These are phyloP conservation scores for Allantophomopsis lycopodina DNA, from an alignment of 2,329 filamentous ascomycete species.

Conservation along the genomic window DNA sequence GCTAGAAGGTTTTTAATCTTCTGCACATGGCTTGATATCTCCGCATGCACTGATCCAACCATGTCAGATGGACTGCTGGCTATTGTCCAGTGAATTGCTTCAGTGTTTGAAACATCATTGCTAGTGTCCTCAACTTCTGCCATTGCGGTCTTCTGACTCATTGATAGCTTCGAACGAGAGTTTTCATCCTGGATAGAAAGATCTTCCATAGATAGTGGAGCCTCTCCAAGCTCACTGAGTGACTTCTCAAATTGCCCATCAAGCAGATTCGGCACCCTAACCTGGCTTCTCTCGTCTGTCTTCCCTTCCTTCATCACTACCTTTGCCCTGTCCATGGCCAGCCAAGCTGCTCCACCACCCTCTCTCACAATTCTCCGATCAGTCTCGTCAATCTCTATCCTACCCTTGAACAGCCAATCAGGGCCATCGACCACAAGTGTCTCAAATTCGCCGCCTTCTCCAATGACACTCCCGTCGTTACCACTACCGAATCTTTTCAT, in stretches of 20 bases:
- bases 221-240: not conserved
- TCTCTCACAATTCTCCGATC: constrained; percentile 42
- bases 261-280: constrained; percentile 46
- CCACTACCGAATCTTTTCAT: constrained; percentile 54
- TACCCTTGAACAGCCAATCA: constrained; percentile 52
- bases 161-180: not conserved
- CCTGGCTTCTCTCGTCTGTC: not conserved
- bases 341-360: constrained; percentile 65
- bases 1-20: not conserved
- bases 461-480: constrained; percentile 59
- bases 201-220: not conserved
- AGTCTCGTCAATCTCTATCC: constrained; percentile 45
- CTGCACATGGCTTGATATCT: not conserved
- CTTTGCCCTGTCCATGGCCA: constrained; percentile 43
- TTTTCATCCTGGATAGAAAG: constrained; percentile 1
- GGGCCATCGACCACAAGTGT: constrained; percentile 81
- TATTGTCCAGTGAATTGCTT: too few species aligned
- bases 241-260: constrained; percentile 41
- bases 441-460: constrained; percentile 94
- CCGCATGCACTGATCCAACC: too few species aligned
- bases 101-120: too few species aligned
- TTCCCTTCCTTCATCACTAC: constrained; percentile 22
- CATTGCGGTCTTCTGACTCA: too few species aligned
- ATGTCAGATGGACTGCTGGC: too few species aligned
- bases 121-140: constrained; percentile 16